These are phyloP conservation scores for Arthrobotrys conoides DNA, from an alignment of 2,329 filamentous ascomycete genomes.

Conservation along the genomic window DNA sequence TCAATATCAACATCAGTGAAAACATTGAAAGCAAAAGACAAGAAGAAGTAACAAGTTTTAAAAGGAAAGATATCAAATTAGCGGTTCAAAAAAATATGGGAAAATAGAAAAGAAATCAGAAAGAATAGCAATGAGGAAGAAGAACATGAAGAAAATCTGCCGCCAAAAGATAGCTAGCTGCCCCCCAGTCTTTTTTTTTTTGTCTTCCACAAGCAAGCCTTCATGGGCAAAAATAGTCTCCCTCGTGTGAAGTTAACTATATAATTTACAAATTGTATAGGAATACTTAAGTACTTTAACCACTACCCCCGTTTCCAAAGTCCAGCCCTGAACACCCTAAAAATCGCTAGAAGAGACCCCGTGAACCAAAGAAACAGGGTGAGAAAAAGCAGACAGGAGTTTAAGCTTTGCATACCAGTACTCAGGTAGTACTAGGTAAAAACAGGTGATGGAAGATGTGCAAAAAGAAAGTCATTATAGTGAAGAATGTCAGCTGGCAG, in stretches of 20 bases:
- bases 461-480: slow-evolving; percentile 3
- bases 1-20: slow-evolving; percentile 20
- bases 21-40: slow-evolving; percentile 14
- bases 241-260: slow-evolving; percentile 47
- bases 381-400: slow-evolving; percentile 21
- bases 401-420: slow-evolving; percentile 11
- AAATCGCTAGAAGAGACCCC: slow-evolving; percentile 43
- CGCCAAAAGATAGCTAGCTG: slow-evolving; percentile 17
- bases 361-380: slow-evolving; percentile 28
- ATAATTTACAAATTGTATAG: slow-evolving; percentile 59
- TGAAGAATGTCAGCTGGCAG: slow-evolving; percentile 10
- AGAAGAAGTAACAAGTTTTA: neutral
- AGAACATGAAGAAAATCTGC: neutral
- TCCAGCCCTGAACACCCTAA: slow-evolving; percentile 50
- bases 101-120: neutral
- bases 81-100: neutral
- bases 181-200: slow-evolving; percentile 29
- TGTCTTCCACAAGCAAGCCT: slow-evolving; percentile 26
- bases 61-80: neutral
- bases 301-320: slow-evolving; percentile 37
- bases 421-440: neutral
- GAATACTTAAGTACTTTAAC: slow-evolving; percentile 5
- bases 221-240: slow-evolving; percentile 27
- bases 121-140: neutral
- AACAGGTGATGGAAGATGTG: neutral